Evolutionary conservation across 768 basidiomycete species (phyloP).

Genomic region (Leucosporidium scottii): DNA sequence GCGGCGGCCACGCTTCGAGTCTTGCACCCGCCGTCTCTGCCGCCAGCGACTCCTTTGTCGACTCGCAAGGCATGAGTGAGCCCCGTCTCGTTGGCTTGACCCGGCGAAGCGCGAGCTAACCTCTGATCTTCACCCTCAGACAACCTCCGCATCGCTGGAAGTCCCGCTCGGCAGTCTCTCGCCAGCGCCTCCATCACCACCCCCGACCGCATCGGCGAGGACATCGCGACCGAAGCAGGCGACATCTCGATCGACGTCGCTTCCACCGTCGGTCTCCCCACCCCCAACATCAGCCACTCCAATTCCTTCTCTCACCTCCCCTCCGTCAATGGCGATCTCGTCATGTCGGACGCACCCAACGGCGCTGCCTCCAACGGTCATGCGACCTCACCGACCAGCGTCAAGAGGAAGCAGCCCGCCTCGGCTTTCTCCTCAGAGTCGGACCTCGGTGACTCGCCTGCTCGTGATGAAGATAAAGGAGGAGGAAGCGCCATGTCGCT

Average conservation of each 20-base stretch:
- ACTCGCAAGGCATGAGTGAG: slow-evolving; percentile 27
- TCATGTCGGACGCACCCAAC: too few species aligned
- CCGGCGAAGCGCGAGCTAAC: background rate
- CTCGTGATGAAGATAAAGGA: too few species aligned
- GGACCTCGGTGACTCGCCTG: too few species aligned
- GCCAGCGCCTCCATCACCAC: background rate
- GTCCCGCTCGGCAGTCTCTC: background rate
- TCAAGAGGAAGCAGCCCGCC: background rate
- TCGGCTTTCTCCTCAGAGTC: slow-evolving; percentile 3
- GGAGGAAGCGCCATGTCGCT: slow-evolving; percentile 3
- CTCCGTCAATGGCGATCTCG: too few species aligned
- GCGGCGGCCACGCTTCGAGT: background rate
- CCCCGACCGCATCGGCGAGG: background rate
- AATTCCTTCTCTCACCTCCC: too few species aligned
- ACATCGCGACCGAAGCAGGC: background rate
- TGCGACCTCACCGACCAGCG: background rate
- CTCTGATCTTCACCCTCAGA: background rate
- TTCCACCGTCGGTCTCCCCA: background rate
- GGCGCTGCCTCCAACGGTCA: too few species aligned
- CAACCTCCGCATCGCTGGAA: slow-evolving; percentile 18
- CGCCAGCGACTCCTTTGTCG: slow-evolving; percentile 12
- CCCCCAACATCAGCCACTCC: background rate
- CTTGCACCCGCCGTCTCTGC: background rate
- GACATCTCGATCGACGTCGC: background rate
- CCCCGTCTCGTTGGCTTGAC: too few species aligned